Evolutionary conservation across 306 rosid genomes (phyloP).

Genomic region (Sechiopsis laciniata): DNA sequence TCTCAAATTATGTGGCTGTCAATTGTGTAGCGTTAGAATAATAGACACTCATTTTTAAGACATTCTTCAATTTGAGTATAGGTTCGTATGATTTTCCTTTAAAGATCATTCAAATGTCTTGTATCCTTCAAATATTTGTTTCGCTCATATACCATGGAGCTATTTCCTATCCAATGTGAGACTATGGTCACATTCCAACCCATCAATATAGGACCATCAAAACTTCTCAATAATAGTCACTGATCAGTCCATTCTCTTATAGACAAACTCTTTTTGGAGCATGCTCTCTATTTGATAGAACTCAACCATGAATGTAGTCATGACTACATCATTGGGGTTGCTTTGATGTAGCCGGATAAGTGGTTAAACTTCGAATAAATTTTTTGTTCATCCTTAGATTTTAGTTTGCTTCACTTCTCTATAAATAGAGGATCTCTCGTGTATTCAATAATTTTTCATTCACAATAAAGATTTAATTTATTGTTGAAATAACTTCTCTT

Average conservation of each 20-base stretch:
- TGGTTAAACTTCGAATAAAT: no score
- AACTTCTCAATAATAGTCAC: not conserved
- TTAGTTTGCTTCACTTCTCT: no score
- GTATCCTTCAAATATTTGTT: no score
- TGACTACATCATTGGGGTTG: not conserved
- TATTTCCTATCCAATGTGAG: not conserved
- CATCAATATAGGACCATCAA: not conserved
- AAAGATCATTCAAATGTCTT: no score
- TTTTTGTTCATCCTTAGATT: no score
- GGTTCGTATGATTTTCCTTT: not conserved
- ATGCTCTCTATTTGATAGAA: not conserved
- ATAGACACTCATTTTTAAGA: not conserved
- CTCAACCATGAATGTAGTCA: not conserved
- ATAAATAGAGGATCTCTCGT: no score
- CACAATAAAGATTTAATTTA: no score
- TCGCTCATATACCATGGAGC: no score
- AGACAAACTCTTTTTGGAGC: not conserved
- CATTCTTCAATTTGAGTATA: no score
- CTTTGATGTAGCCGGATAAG: no score
- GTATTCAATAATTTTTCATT: no score
- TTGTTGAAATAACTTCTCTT: no score
- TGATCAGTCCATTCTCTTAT: not conserved
- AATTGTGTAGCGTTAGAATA: not conserved
- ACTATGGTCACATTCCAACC: not conserved
- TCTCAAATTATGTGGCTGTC: not conserved